Conservation (phyloP, 768 basidiomycete genomes). For the Sarcomyxa edulis region DNA sequence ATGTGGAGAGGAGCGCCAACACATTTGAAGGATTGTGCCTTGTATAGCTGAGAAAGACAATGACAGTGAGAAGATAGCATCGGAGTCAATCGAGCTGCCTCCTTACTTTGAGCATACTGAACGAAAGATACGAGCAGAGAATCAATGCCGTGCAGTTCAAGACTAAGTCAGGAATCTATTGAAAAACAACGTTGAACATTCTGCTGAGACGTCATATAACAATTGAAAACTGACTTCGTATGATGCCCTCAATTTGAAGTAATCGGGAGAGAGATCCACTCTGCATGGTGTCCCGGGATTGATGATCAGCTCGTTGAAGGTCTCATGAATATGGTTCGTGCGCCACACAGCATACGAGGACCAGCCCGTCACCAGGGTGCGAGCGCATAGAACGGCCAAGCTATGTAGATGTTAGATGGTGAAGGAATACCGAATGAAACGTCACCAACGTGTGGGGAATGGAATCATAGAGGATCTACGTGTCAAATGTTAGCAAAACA, state of each 20-base stretch:
- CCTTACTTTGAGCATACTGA: constrained; percentile 36
- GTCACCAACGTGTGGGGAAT: constrained; percentile 46
- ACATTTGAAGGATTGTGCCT: constrained; percentile 40
- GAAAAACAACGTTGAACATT: neutral
- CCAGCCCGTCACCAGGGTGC: constrained; percentile 43
- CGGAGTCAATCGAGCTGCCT: neutral
- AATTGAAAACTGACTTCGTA: constrained; percentile 32
- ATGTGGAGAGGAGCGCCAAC: constrained; percentile 49
- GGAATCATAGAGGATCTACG: constrained; percentile 38
- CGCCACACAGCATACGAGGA: constrained; percentile 46
- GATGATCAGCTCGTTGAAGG: constrained; percentile 32
- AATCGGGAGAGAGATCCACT: constrained; percentile 38
- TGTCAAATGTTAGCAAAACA: neutral
- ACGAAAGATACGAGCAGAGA: constrained; percentile 37
- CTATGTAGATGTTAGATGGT: constrained; percentile 18
- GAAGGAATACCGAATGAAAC: neutral
- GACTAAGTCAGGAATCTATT: constrained; percentile 44
- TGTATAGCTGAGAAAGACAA: constrained; percentile 31
- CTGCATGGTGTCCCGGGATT: constrained; percentile 40
- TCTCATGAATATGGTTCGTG: constrained; percentile 25
- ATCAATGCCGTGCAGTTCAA: constrained; percentile 38
- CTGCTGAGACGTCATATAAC: neutral
- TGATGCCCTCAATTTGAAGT: constrained; percentile 32
- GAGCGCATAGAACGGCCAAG: constrained; percentile 43
- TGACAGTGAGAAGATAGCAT: constrained; percentile 3